Evolutionary conservation across 83 land plant species (phyloP).

Genomic region (Larix sibirica): DNA sequence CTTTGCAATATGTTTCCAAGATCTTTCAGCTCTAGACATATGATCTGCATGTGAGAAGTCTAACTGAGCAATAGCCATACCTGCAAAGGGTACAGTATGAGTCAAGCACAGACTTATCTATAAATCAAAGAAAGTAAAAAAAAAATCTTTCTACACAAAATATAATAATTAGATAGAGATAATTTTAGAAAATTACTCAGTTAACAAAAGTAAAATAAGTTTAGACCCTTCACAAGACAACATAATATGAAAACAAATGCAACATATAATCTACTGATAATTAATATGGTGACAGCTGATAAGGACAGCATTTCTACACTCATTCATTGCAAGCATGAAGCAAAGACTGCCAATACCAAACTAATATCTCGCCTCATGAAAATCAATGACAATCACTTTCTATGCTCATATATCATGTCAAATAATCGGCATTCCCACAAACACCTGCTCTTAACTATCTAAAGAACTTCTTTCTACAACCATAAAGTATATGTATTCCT

Average conservation of each 20-base stretch:
- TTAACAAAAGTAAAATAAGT: background rate
- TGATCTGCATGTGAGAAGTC: constrained; percentile 41
- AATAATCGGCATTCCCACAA: background rate
- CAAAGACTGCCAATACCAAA: background rate
- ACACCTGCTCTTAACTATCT: background rate
- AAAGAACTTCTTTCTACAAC: background rate
- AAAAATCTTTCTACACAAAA: background rate
- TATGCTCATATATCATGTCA: background rate
- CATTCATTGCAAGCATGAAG: background rate
- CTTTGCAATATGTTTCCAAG: constrained; percentile 59
- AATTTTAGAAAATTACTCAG: background rate
- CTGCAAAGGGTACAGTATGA: constrained; percentile 25
- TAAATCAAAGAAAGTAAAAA: background rate
- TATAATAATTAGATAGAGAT: background rate
- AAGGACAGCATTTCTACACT: background rate
- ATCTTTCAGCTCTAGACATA: constrained; percentile 53
- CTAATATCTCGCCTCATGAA: background rate
- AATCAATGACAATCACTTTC: background rate
- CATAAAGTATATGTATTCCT: background rate
- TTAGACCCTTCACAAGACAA: constrained; percentile 1
- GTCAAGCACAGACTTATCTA: background rate
- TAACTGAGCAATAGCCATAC: constrained; percentile 45
- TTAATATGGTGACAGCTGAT: background rate
- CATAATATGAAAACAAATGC: background rate
- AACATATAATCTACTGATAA: background rate